These are phyloP conservation scores for Heliocybe sulcata DNA, from an alignment of 1,284 basidiomycete species.

Conservation along the genomic window DNA sequence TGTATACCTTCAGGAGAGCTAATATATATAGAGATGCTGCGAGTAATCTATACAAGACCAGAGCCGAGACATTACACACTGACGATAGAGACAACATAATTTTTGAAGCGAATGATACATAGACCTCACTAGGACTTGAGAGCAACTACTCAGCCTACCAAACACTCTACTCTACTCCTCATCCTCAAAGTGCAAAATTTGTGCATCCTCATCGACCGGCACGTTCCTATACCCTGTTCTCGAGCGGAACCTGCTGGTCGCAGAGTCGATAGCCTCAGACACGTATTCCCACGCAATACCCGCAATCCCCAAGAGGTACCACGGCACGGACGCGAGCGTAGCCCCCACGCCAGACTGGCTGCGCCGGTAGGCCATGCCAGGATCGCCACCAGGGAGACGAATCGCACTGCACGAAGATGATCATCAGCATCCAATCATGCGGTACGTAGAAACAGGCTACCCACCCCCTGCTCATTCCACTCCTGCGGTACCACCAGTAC, in stretches of 20 bases:
- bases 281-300: slow-evolving; percentile 70
- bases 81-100: too few species aligned
- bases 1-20: neutral
- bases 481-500: slow-evolving; percentile 73
- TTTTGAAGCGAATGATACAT: too few species aligned
- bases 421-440: slow-evolving; percentile 9
- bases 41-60: neutral
- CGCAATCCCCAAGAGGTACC: slow-evolving; percentile 75
- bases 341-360: slow-evolving; percentile 47
- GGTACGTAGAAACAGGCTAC: slow-evolving; percentile 20
- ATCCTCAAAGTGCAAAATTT: slow-evolving; percentile 75
- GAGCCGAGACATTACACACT: neutral
- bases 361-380: slow-evolving; percentile 25
- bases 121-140: too few species aligned
- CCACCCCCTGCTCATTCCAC: slow-evolving; percentile 65
- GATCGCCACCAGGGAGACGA: slow-evolving; percentile 56
- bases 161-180: slow-evolving; percentile 65
- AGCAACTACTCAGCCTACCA: too few species aligned
- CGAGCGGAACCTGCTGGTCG: slow-evolving; percentile 34
- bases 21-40: neutral
- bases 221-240: slow-evolving; percentile 75
- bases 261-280: slow-evolving; percentile 34
- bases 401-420: slow-evolving; percentile 48
- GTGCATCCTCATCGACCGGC: slow-evolving; percentile 85
- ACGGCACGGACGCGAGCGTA: slow-evolving; percentile 79